Evolutionary conservation across 306 rosid genomes (phyloP).

Genomic region (Lagenaria siceraria): DNA sequence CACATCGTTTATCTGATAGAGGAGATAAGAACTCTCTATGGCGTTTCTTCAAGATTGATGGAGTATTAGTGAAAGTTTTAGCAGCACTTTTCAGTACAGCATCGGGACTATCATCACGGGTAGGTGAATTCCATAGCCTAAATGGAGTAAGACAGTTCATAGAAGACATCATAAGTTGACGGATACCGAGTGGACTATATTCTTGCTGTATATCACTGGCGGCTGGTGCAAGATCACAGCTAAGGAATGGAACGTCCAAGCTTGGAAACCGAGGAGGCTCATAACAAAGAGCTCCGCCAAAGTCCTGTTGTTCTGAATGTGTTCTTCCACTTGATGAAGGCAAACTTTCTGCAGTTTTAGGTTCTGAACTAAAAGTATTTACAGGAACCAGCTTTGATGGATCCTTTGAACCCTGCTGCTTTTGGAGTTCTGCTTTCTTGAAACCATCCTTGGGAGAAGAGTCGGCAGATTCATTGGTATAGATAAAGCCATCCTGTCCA

Average conservation of each 20-base stretch:
- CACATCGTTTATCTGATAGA: slow-evolving; percentile 66
- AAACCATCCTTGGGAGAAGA: slow-evolving; percentile 32
- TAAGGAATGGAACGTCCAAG: slow-evolving; percentile 81
- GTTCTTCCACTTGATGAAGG: slow-evolving; percentile 25
- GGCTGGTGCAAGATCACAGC: slow-evolving; percentile 84
- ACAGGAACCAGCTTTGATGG: slow-evolving; percentile 52
- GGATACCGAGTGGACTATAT: slow-evolving; percentile 94
- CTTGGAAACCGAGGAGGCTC: slow-evolving; percentile 97
- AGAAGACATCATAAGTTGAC: slow-evolving; percentile 86
- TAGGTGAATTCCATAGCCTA: slow-evolving; percentile 88
- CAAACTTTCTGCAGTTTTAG: slow-evolving; percentile 29
- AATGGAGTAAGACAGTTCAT: slow-evolving; percentile 81
- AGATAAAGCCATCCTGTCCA: slow-evolving; percentile 33
- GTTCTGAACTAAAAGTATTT: slow-evolving; percentile 43
- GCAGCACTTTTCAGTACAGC: slow-evolving; percentile 82
- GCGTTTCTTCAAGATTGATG: slow-evolving; percentile 89
- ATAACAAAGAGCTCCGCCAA: slow-evolving; percentile 53
- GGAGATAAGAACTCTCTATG: slow-evolving; percentile 73
- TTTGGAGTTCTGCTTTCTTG: slow-evolving; percentile 27
- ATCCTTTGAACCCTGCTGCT: slow-evolving; percentile 35
- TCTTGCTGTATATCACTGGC: slow-evolving; percentile 90
- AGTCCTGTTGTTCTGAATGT: slow-evolving; percentile 38
- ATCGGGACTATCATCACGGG: slow-evolving; percentile 62
- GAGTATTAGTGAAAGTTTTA: slow-evolving; percentile 73
- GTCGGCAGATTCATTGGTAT: slow-evolving; percentile 35